A percentile compares a stretch with the other conserved stretches of the same genome.
Evolutionary conservation across 768 basidiomycete species (phyloP).

Genomic region (Termitomyces sp.): DNA sequence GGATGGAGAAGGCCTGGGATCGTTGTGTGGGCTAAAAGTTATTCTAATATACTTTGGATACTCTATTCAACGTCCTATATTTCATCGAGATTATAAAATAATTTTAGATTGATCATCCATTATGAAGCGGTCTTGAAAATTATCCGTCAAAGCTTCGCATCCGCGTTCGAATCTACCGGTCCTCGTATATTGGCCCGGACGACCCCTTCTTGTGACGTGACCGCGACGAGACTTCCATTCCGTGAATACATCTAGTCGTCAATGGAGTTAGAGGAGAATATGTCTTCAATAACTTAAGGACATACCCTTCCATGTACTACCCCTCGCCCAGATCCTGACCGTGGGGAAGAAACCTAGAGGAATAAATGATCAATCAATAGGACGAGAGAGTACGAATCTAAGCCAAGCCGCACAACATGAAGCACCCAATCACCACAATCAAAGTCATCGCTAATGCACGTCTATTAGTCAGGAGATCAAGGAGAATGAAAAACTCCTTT

Average conservation of each 20-base stretch:
- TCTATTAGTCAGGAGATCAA: neutral
- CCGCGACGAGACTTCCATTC: constrained; percentile 61
- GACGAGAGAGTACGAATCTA: neutral
- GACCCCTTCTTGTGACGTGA: constrained; percentile 78
- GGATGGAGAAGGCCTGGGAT: no score
- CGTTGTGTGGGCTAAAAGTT: no score
- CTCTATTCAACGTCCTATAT: neutral
- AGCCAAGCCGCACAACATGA: constrained; percentile 54
- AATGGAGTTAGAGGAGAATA: neutral
- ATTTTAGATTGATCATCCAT: neutral
- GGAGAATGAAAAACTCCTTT: constrained; percentile 15
- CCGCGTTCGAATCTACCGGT: constrained; percentile 23
- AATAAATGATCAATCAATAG: neutral
- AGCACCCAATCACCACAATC: constrained; percentile 79
- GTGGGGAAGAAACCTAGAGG: constrained; percentile 58
- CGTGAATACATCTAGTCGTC: constrained; percentile 59
- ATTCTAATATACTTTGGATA: neutral
- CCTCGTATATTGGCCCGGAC: constrained; percentile 53
- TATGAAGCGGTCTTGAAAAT: neutral
- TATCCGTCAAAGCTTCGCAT: constrained; percentile 30
- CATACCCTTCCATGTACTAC: constrained; percentile 68
- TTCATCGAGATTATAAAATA: neutral
- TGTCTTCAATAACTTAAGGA: neutral
- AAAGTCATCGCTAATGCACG: constrained; percentile 53
- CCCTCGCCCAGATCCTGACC: constrained; percentile 59